Conservation (phyloP, 768 basidiomycete genomes). For the Kwoniella sp. region DNA sequence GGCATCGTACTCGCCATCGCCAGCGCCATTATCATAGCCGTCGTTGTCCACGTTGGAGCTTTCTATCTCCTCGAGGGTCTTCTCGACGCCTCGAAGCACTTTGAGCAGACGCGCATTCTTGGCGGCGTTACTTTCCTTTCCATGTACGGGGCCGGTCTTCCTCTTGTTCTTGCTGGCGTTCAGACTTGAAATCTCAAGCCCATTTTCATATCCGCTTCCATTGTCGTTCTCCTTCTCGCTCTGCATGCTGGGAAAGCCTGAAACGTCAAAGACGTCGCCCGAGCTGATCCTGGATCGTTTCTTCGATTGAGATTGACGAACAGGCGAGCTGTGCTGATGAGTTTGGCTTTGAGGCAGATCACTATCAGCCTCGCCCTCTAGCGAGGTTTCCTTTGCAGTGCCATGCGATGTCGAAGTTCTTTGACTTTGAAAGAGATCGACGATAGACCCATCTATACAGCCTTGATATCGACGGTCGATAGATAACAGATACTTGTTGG, state of each 20-base stretch:
- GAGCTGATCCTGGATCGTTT: neutral
- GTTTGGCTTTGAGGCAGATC: neutral
- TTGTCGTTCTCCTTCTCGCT: neutral
- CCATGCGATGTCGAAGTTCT: too few species aligned
- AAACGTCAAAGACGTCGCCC: too few species aligned
- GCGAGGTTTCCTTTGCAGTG: neutral
- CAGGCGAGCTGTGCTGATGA: neutral
- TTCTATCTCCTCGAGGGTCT: conserved; percentile 31
- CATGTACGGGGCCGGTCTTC: neutral
- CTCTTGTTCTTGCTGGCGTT: neutral
- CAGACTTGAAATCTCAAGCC: neutral
- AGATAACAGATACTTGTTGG: neutral
- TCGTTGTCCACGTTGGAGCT: neutral
- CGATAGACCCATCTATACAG: neutral
- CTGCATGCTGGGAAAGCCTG: too few species aligned
- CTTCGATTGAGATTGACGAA: neutral
- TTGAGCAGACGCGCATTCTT: conserved; percentile 41
- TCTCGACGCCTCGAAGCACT: conserved; percentile 31
- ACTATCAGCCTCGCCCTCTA: neutral
- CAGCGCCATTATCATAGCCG: neutral
- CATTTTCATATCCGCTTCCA: too few species aligned
- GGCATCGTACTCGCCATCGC: neutral
- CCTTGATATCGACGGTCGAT: neutral
- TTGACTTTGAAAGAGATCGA: neutral
- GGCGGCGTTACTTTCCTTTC: conserved; percentile 28